phyloP scores from a whole-genome alignment of 2,329 filamentous ascomycete species.

The Aspergillus sp. region DNA sequence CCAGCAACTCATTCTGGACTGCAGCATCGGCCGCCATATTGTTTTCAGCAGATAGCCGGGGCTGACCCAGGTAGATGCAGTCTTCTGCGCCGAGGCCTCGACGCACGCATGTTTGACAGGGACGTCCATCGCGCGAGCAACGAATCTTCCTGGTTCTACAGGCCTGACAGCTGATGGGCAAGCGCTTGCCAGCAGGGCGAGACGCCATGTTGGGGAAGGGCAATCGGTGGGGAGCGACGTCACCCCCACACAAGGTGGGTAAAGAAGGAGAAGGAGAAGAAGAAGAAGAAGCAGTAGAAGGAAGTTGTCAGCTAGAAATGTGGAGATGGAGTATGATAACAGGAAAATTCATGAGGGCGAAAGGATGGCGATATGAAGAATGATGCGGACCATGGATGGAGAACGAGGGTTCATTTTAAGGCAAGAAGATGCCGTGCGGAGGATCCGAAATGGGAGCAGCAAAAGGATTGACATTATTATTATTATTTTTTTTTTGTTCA shows the following conservation, averaged over 20 bases:
- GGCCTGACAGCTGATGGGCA: slow-evolving; percentile 42
- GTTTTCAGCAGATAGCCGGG: slow-evolving; percentile 29
- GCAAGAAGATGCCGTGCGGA: too few species aligned
- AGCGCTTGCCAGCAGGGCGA: slow-evolving; percentile 32
- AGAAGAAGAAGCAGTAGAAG: background rate
- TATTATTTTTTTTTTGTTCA: too few species aligned
- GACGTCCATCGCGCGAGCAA: slow-evolving; percentile 38
- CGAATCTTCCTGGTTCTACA: slow-evolving; percentile 42
- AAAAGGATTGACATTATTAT: too few species aligned
- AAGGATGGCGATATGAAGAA: background rate
- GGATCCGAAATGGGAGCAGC: too few species aligned
- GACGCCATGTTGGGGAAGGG: slow-evolving; percentile 19
- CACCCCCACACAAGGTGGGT: background rate
- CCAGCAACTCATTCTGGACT: slow-evolving; percentile 32
- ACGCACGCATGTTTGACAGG: slow-evolving; percentile 40
- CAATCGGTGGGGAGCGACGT: background rate
- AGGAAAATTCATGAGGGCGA: background rate
- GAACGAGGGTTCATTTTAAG: background rate
- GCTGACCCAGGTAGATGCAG: slow-evolving; percentile 38
- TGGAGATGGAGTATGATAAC: background rate
- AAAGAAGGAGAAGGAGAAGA: background rate
- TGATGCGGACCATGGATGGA: background rate
- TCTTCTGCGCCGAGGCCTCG: slow-evolving; percentile 37
- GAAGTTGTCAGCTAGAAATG: background rate
- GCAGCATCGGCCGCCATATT: slow-evolving; percentile 19